Base-by-base conservation (phyloP, 2,329 filamentous ascomycete species). In the Alternaria postmessia region DNA sequence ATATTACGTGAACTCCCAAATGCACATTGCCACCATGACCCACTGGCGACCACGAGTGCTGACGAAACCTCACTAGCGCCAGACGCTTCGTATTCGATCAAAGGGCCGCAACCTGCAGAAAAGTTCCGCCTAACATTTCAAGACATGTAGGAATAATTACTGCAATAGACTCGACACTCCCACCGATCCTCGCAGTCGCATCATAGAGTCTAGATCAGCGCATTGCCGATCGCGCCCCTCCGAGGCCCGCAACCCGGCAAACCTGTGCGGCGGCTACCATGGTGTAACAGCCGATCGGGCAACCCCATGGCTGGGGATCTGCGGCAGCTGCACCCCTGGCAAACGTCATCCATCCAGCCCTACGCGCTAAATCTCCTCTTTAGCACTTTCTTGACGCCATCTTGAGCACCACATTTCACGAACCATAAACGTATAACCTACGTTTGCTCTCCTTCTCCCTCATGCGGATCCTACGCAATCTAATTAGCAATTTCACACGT, bases 261-360 rank as follows among this genome's bases (percentile, higher is more conserved):
- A 49, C 41, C 44, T 16, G 9, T 30, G 49, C 49, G 41, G 41
- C 46, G 55, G 49, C 34, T 26, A 43, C 56, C 51, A 58, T 47
- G 42, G 55, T 58, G 48, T 42, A 38, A 53, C 48, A 53, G 48
- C 43, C 51, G 56, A 53, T 58, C 49, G 49, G 38, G 38, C 54
- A 51, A 28, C 26, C 46, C 18, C 38, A 41, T 41, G 18, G 18
- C 28, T 54, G 22, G 42, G 18, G 56, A 54, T 59, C 55, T 53
- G 48, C 55, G 48, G 47, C 47, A 46, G 55, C 47, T 48, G 24
- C 22, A 61, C 30, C 64, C 64, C 61, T 64, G 61, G 55, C 34
- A 14, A 62, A 57, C 62, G 62, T 62, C 63, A 63, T 59, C 36
- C 48, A 52, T 54, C 60, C 64, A 62, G 58, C 61, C 58, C 58